phyloP scores from a whole-genome alignment of 345 rosid genomes.

The Ailanthus altissimus region DNA sequence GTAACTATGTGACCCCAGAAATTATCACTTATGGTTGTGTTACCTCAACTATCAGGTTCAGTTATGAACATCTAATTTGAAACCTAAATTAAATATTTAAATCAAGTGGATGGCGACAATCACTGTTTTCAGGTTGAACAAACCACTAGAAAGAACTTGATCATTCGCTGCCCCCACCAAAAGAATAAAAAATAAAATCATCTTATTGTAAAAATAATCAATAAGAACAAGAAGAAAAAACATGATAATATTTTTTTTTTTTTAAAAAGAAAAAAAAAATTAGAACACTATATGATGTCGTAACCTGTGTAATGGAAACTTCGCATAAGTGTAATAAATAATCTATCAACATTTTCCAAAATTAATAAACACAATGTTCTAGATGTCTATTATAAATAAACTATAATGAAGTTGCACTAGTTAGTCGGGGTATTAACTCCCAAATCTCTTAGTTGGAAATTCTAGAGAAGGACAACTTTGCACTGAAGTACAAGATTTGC shows the following conservation, averaged over 20 bases:
- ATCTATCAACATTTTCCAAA: background rate
- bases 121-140: background rate
- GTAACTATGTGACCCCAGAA: background rate
- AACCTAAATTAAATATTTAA: background rate
- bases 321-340: background rate
- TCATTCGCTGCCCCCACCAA: background rate
- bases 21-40: background rate
- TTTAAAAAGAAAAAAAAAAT: background rate
- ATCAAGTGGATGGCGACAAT: background rate
- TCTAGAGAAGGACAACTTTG: background rate
- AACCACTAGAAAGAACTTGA: background rate
- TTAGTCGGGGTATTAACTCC: background rate
- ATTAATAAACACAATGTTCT: background rate
- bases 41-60: background rate
- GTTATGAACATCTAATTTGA: background rate
- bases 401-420: background rate
- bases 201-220: background rate
- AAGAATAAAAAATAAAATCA: background rate
- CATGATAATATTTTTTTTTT: background rate
- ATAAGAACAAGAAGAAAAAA: background rate
- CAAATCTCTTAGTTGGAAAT: background rate
- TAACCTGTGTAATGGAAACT: background rate
- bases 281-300: background rate
- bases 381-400: background rate
- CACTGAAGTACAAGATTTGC: background rate